Evolutionary conservation across 1,284 basidiomycete species (phyloP), one percentile per base, ranked within the genome.

Genomic region (Tylopilus sp.): DNA sequence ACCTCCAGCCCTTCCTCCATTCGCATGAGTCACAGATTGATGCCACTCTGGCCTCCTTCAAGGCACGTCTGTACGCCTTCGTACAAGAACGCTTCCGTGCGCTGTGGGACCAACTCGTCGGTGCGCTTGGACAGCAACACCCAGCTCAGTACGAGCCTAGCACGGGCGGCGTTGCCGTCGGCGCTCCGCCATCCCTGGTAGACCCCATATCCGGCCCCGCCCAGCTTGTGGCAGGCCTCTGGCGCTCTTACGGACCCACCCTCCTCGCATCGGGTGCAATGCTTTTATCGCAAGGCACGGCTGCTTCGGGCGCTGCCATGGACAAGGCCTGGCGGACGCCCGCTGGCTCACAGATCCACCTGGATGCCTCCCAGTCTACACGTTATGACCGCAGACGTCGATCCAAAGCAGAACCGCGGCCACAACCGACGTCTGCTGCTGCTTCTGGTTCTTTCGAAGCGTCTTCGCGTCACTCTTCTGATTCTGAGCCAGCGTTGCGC

Each of bases 1-100:
- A 91, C 57, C 79, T 94, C 12, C 79, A 83, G 44, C 91, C 91
- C 0, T 86, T 91, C 73, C 81, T 94, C 60, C 75, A 77, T 52
- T 66, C 74, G 10, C 87, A 94, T 64, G 91, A 94, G 70, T 62
- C 72, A 7, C 80, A 88, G 61, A 94, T 94, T 65, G 91, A 94
- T 65, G 76, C 77, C n/a, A 73, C 81, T 1, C 74, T 92, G 44
- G 80, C 82, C 17, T 76, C 78, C 53, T 66, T 81, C 59, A 81
- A 83, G 61, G 71, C 71, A n/a, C 73, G 74, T 43, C 68, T 78
- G 21, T 87, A 82, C 64, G 64, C 73, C 15, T 88, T 83, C 61
- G 46, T 89, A n/a, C 85, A 87, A 59, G 76, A 78, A 42, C 76
- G 79, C 14, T 60, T 84, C 18, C 74, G 80, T 49, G 73, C 75